phyloP scores from a whole-genome alignment of 108 stramenopile species.

The Nitzschia inconspicua region DNA sequence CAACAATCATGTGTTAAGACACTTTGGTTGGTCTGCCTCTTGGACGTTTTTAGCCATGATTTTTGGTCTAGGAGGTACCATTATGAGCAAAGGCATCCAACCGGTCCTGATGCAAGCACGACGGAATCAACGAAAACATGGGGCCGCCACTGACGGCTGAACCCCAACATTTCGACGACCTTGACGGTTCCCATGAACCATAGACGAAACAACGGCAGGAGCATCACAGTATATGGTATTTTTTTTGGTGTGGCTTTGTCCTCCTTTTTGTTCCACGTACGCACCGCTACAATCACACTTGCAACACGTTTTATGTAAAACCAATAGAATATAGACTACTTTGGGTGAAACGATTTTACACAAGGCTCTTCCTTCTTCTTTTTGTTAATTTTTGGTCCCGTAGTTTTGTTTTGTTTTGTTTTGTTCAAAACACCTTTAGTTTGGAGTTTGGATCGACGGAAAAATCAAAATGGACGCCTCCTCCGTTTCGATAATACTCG shows the following conservation, averaged over 20 bases:
- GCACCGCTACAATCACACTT: too few species aligned
- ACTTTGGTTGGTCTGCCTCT: slow-evolving; percentile 30
- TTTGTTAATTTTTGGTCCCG: too few species aligned
- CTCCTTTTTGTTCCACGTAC: too few species aligned
- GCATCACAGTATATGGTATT: too few species aligned
- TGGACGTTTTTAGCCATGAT: slow-evolving; percentile 23
- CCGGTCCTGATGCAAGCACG: slow-evolving; percentile 6
- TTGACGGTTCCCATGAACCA: neutral
- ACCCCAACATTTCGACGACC: neutral
- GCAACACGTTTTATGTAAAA: too few species aligned
- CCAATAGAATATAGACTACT: too few species aligned
- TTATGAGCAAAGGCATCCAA: slow-evolving; percentile 4
- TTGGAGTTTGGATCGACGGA: too few species aligned
- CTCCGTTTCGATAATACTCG: slow-evolving; percentile 34
- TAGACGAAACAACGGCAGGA: neutral
- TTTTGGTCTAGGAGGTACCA: slow-evolving; percentile 16
- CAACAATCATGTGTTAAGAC: slow-evolving; percentile 14
- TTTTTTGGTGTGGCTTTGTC: too few species aligned
- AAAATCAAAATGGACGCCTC: slow-evolving; percentile 37
- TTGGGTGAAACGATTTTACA: too few species aligned
- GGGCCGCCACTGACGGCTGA: neutral
- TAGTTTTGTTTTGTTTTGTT: too few species aligned
- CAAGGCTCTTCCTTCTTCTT: too few species aligned
- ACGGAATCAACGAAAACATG: neutral
- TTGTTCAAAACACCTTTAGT: neutral